These are phyloP conservation scores for Rhazya stricta DNA, from an alignment of 257 asterid genomes.

Conservation along the genomic window DNA sequence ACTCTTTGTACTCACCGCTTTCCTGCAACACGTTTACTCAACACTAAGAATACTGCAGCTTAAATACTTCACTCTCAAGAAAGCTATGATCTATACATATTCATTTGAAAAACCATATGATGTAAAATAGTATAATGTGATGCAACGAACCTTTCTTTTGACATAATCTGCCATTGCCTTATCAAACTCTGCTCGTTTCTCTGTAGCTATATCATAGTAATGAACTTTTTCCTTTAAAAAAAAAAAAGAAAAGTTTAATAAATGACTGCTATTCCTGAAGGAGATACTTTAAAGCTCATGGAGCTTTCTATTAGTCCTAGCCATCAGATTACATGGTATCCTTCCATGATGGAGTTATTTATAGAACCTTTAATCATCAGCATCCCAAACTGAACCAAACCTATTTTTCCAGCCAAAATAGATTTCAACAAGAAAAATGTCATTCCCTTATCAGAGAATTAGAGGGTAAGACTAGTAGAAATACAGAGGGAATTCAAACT, in stretches of 20 bases:
- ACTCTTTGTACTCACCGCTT: constrained; percentile 59
- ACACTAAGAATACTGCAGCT: constrained; percentile 1
- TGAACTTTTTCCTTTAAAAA: constrained; percentile 94
- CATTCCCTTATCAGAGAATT: neutral
- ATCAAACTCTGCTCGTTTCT: constrained; percentile 87
- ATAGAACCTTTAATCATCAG: neutral
- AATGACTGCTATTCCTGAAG: constrained; percentile 7
- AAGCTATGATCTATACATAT: neutral
- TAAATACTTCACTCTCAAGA: neutral
- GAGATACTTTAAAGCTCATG: neutral
- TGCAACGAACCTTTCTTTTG: constrained; percentile 48
- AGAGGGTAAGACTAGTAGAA: neutral
- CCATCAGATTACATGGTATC: neutral
- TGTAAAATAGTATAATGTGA: neutral
- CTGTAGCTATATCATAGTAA: constrained; percentile 86
- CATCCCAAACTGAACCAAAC: neutral
- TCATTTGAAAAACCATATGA: neutral
- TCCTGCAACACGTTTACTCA: constrained; percentile 46
- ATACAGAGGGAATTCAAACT: neutral
- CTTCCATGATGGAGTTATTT: neutral
- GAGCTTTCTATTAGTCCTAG: neutral
- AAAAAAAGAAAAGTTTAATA: constrained; percentile 15
- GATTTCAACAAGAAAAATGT: neutral
- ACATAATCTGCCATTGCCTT: constrained; percentile 58
- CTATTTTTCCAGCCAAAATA: neutral